Base-by-base conservation (phyloP, 148 eudicot species). In the Rhododendron simsii region DNA sequence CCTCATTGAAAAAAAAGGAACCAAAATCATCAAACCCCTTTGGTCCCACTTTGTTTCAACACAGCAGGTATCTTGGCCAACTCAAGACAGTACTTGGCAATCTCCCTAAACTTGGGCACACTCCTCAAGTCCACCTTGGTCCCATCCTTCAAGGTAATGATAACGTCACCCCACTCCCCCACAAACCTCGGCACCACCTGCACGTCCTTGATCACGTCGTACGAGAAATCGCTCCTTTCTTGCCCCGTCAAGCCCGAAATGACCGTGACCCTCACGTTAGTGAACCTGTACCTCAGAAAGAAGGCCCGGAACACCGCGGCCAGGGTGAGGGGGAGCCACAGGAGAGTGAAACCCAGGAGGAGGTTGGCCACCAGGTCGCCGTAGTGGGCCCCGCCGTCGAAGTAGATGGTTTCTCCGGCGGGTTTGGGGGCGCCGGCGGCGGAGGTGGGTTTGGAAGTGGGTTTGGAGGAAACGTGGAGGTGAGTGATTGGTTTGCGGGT, bases 161-260 rank as follows among this genome's bases (percentile, higher is more conserved):
- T 75, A 85, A 96, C 87, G 61, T 95, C 99, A 87, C 99, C 99
- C 98, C 99, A 96, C 79, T 95, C 99, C 0, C 99, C 99, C 65
- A 96, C 91, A 77, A 96, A 96, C 90, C 99, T 90, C 15, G 99
- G 99, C 23, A 96, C 99, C 76, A 96, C 98, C 84, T 96, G 94
- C 57, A 96, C 99, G 86, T 96, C 94, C 61, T 91, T 94, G 12
- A 96, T 88, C 53, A 94, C 99, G 13, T 92, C 87, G 65, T 95
- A 94, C 0, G 94, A 87, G 77, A 96, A 96, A 77, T 96, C 99
- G 83, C 98, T 96, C 83, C 99, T 84, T 16, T 96, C 98, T 23
- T 96, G 89, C 0, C 98, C 99, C 4, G 96, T 94, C 5, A 94
- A 86, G 48, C 99, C 99, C 0, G 99, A 96, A 20, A 96, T 93